Conservation (phyloP, 768 basidiomycete species). For the Mycena polygramma region DNA sequence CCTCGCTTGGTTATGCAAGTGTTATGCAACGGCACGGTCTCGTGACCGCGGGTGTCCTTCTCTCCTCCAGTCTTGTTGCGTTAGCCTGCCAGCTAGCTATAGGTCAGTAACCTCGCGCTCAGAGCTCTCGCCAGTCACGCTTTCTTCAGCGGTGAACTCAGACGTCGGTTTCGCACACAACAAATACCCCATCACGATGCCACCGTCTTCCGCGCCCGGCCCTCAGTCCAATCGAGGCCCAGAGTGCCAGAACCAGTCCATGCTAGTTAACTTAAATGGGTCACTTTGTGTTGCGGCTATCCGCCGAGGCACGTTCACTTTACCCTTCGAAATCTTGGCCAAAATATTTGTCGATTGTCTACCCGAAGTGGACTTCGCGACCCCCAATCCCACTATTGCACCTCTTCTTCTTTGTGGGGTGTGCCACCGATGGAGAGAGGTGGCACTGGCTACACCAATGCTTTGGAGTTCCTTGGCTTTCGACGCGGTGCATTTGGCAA, state of each 20-base stretch:
- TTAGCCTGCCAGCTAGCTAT: no score
- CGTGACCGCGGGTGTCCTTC: no score
- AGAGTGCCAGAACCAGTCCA: constrained; percentile 18
- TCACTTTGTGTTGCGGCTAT: constrained; percentile 4
- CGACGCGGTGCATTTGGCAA: neutral
- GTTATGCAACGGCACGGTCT: no score
- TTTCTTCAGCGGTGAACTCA: no score
- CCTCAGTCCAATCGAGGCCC: constrained; percentile 22
- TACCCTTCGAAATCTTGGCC: constrained; percentile 16
- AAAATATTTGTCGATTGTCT: constrained; percentile 17
- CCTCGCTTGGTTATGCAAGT: no score
- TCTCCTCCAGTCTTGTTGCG: no score
- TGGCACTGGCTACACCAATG: constrained; percentile 9
- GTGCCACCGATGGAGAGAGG: constrained; percentile 15
- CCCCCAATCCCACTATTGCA: neutral
- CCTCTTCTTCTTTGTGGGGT: constrained; percentile 11
- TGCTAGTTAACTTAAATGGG: constrained; percentile 2
- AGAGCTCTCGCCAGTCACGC: no score
- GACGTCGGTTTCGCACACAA: no score
- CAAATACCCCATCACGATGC: neutral
- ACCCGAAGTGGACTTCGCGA: constrained; percentile 2
- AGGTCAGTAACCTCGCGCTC: no score
- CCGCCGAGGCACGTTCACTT: constrained; percentile 1
- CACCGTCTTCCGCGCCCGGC: constrained; percentile 9
- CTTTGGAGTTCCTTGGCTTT: constrained; percentile 20